These are phyloP conservation scores for Fusarium napiforme DNA, from an alignment of 2,329 filamentous ascomycete species.

Conservation along the genomic window DNA sequence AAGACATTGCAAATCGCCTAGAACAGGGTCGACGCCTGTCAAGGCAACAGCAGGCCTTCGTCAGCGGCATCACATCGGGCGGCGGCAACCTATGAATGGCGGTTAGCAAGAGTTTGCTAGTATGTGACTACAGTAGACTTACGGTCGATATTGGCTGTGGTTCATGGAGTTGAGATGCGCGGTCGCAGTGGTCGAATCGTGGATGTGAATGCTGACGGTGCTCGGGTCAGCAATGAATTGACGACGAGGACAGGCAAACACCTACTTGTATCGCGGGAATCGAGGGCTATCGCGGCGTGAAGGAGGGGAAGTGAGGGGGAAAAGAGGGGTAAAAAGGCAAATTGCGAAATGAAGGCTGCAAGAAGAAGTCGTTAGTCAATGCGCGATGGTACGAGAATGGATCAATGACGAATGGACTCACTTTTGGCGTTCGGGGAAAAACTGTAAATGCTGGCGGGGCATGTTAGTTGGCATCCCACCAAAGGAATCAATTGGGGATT, in stretches of 20 bases:
- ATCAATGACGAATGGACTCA: background rate
- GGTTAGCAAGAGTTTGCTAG: background rate
- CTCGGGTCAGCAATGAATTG: rapidly evolving
- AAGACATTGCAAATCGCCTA: rapidly evolving
- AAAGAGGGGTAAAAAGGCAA: background rate
- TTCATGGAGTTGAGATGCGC: background rate
- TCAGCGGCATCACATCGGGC: rapidly evolving
- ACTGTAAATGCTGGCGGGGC: background rate
- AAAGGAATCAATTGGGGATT: background rate
- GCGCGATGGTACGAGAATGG: background rate
- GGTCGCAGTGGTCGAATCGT: rapidly evolving
- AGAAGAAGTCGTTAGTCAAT: background rate
- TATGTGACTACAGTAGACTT: background rate
- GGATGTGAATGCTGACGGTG: rapidly evolving
- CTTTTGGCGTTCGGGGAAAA: background rate
- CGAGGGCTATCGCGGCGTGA: background rate
- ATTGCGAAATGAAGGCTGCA: background rate
- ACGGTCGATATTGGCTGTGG: rapidly evolving
- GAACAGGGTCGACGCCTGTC: background rate
- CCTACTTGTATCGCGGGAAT: background rate
- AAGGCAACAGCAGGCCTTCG: rapidly evolving
- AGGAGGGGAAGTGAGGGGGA: background rate
- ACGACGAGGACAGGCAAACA: rapidly evolving
- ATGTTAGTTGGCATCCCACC: background rate
- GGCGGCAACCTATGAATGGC: background rate